phyloP scores from a whole-genome alignment of 2,329 filamentous ascomycete species.

The Neophaeococcomyces aloes region DNA sequence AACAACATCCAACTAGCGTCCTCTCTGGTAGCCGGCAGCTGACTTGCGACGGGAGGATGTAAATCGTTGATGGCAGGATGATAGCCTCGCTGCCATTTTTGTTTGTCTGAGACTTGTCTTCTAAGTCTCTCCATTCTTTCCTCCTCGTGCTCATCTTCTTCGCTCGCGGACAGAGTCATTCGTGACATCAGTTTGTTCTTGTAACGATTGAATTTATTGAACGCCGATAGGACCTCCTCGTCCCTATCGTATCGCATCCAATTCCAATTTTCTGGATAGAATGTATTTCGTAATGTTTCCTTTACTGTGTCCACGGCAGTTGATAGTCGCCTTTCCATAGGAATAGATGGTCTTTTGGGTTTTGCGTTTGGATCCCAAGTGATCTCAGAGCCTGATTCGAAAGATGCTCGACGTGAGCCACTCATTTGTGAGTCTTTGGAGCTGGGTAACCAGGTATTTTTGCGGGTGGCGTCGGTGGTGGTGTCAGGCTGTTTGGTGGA shows the following conservation, averaged over 20 bases:
- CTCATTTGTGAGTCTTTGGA: background rate
- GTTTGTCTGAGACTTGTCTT: slow-evolving; percentile 17
- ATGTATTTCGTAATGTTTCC: slow-evolving; percentile 40
- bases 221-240: slow-evolving; percentile 77
- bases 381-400: background rate
- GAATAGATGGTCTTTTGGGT: slow-evolving; percentile 61
- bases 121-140: background rate
- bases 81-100: slow-evolving; percentile 30
- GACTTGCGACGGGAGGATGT: slow-evolving; percentile 73
- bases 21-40: slow-evolving; percentile 55
- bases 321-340: slow-evolving; percentile 73
- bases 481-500: background rate
- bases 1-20: slow-evolving; percentile 87
- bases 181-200: slow-evolving; percentile 19
- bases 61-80: slow-evolving; percentile 76
- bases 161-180: background rate
- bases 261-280: slow-evolving; percentile 56
- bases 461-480: too few species aligned
- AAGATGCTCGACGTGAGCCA: background rate
- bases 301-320: slow-evolving; percentile 61
- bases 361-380: slow-evolving; percentile 54
- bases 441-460: background rate
- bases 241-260: slow-evolving; percentile 70
- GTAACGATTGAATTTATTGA: slow-evolving; percentile 9
- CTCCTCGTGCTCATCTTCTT: background rate